Evolutionary conservation across 2,329 filamentous ascomycete genomes (phyloP).

Genomic region (Tympanopsis confertula): DNA sequence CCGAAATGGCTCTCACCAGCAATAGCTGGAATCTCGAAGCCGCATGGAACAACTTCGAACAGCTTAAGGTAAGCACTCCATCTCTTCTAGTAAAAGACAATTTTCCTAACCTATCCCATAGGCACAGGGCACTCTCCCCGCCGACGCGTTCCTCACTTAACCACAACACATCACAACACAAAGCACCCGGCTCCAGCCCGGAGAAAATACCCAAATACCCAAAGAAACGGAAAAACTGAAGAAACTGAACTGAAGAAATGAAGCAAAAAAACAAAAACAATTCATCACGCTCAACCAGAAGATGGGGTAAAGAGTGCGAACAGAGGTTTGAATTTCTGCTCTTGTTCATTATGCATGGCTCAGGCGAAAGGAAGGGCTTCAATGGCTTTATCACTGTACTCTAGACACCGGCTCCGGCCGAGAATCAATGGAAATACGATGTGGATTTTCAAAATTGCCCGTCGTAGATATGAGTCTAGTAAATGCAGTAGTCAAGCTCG

Average conservation of each 20-base stretch:
- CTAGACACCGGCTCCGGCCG: too few relatives aligned
- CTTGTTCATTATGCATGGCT: slow-evolving; percentile 1
- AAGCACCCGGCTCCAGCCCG: background rate
- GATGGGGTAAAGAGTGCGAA: background rate
- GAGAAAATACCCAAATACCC: too few relatives aligned
- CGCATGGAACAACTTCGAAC: slow-evolving; percentile 40
- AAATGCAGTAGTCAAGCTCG: too few relatives aligned
- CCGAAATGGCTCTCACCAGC: slow-evolving; percentile 42
- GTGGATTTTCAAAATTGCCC: too few relatives aligned
- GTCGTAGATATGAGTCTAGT: too few relatives aligned
- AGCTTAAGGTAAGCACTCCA: slow-evolving; percentile 28
- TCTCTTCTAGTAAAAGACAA: background rate
- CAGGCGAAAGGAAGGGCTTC: background rate
- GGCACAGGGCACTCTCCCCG: slow-evolving; percentile 19
- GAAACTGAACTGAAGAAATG: too few relatives aligned
- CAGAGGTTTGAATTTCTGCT: background rate
- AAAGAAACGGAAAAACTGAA: too few relatives aligned
- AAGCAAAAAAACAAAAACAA: too few relatives aligned
- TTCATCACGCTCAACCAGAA: background rate
- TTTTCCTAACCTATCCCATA: background rate
- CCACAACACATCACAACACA: background rate
- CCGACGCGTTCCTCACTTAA: slow-evolving; percentile 15
- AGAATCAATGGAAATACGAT: too few relatives aligned
- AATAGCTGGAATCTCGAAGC: slow-evolving; percentile 42
- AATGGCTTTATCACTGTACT: background rate